These are phyloP conservation scores for Arthromyces matolae DNA, from an alignment of 768 basidiomycete genomes.

Conservation along the genomic window DNA sequence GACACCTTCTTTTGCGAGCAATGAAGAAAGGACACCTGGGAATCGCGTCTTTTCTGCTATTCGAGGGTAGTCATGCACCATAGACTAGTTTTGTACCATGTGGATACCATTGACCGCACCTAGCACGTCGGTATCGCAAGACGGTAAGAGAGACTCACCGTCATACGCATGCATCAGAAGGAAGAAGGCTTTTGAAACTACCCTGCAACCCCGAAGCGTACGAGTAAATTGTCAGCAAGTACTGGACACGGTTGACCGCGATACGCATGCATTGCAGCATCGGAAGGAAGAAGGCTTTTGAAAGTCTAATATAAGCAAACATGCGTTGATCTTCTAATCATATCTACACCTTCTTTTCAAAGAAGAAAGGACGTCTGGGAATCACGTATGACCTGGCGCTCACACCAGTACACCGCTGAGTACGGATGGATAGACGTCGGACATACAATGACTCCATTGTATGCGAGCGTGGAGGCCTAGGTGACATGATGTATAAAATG, in stretches of 20 bases:
- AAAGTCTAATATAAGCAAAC: background rate
- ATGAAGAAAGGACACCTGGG: background rate
- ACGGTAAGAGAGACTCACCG: background rate
- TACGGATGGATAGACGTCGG: no score
- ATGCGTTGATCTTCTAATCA: background rate
- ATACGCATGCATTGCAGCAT: no score
- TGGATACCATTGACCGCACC: background rate
- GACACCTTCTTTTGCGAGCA: background rate
- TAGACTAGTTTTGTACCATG: background rate
- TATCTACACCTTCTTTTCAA: background rate
- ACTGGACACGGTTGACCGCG: background rate
- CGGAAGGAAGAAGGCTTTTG: background rate
- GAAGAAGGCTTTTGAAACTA: no score
- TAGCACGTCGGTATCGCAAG: background rate
- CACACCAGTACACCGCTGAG: conserved; percentile 1
- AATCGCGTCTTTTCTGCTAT: background rate
- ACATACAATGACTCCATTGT: no score
- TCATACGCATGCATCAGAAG: no score
- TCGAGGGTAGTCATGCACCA: background rate
- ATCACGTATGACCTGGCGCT: background rate
- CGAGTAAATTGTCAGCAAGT: conserved; percentile 2
- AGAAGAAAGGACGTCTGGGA: background rate
- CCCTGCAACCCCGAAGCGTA: background rate
- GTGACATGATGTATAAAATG: conserved; percentile 1
- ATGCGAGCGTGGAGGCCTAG: background rate